These are phyloP conservation scores for Schizophyllum amplum DNA, from an alignment of 1,284 basidiomycete species.

Conservation along the genomic window DNA sequence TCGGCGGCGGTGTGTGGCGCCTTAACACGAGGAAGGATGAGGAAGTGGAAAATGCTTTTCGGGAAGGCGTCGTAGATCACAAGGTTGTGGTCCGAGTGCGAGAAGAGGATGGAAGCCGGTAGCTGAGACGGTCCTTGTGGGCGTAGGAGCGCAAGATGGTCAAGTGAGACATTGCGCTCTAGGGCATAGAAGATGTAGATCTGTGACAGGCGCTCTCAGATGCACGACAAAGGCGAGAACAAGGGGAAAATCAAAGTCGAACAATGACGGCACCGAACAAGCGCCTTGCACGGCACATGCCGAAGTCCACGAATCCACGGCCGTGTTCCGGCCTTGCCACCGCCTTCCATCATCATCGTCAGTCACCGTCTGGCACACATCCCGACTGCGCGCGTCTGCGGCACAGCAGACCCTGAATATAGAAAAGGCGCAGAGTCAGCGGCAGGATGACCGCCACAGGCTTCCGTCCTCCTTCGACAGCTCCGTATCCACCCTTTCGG, in stretches of 20 bases:
- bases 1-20: slow-evolving; percentile 24
- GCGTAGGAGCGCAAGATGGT: slow-evolving; percentile 61
- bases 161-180: slow-evolving; percentile 31
- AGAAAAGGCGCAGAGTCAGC: neutral
- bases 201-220: neutral
- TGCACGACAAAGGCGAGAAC: neutral
- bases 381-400: neutral
- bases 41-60: slow-evolving; percentile 81
- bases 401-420: neutral
- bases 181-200: neutral
- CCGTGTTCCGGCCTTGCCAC: no score
- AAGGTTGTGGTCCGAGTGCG: slow-evolving; percentile 50
- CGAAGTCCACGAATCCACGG: neutral
- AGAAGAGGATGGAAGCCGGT: slow-evolving; percentile 54
- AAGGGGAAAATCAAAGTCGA: neutral
- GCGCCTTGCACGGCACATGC: neutral
- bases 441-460: neutral
- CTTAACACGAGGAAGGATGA: slow-evolving; percentile 61
- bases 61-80: slow-evolving; percentile 83
- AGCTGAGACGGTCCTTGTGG: slow-evolving; percentile 42
- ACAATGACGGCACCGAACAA: neutral
- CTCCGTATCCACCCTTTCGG: slow-evolving; percentile 23
- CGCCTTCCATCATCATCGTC: neutral
- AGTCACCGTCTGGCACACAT: neutral
- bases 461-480: slow-evolving; percentile 23